Evolutionary conservation across 768 basidiomycete species (phyloP), one percentile per base, ranked within the genome.

Genomic region (Naematelia encephala): DNA sequence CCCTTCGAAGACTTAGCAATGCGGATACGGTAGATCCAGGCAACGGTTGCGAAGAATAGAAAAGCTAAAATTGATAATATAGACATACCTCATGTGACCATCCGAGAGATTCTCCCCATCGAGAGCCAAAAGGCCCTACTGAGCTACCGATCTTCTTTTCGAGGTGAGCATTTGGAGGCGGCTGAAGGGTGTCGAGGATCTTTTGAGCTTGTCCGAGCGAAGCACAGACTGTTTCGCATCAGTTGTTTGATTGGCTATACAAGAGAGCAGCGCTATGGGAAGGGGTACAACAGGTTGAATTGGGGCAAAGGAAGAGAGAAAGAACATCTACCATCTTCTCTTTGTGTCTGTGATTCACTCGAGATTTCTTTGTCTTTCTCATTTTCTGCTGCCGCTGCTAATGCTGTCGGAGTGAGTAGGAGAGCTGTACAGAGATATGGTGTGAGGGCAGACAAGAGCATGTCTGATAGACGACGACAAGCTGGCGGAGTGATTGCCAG

Each of bases 61-160:
- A n/a, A 51, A 49, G 47, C 11, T 11, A 49, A 12, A 14, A 22
- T 11, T 11, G 11, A 12, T 12, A 57, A 57, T 5, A 3, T 34
- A n/a, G 29, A 60, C 66, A 13, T 30, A 67, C 67, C 54, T 71
- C 63, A 42, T 71, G 51, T 28, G 62, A 50, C 67, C 67, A 57
- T 28, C 69, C 53, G 82, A 82, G 75, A 79, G 82, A 69, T 44
- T 70, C 67, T 4, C 62, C 69, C 71, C 71, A 70, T 8, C 34
- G 34, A 16, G 34, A 39, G 48, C 62, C 61, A 22, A n/a, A 14
- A 1, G 57, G 49, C 12, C 46, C 30, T 12, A 49, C 50, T 12
- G 51, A 23, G 2, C 57, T 53, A 13, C 65, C 60, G 16, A 67
- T 29, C 48, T 69, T 73, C 28, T 60, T 54, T 26, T 68, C 61